phyloP scores from a whole-genome alignment of 352 stramenopile species.

The Globisporangium spinosum region DNA sequence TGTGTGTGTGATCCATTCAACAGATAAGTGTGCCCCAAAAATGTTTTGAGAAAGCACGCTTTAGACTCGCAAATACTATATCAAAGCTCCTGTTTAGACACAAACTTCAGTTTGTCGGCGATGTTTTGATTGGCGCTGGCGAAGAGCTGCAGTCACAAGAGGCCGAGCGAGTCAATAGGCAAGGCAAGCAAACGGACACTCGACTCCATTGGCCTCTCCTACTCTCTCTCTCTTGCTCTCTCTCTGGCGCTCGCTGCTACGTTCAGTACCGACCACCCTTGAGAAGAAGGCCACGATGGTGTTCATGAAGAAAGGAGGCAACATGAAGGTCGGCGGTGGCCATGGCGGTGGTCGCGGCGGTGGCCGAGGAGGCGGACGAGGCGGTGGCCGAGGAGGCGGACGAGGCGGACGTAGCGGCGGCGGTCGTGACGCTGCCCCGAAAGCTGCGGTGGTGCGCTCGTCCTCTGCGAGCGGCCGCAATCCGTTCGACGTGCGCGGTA shows the following conservation, averaged over 20 bases:
- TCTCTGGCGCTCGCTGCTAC: not conserved
- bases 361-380: slow-evolving; percentile 14
- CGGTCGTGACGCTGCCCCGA: slow-evolving; percentile 17
- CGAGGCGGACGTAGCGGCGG: slow-evolving; percentile 6
- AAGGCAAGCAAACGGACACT: not conserved
- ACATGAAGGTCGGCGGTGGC: slow-evolving; percentile 28
- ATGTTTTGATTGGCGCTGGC: slow-evolving; percentile 16
- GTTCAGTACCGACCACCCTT: not conserved
- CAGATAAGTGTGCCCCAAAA: too few species aligned
- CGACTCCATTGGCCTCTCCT: not conserved
- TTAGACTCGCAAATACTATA: too few species aligned
- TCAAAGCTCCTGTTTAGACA: too few species aligned
- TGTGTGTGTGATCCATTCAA: too few species aligned
- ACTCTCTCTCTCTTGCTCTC: not conserved
- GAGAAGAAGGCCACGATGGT: slow-evolving; percentile 20
- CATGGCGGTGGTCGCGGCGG: slow-evolving; percentile 1
- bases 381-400: slow-evolving; percentile 15
- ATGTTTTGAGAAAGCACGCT: too few species aligned
- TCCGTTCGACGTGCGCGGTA: slow-evolving; percentile 88
- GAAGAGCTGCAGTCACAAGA: slow-evolving; percentile 10
- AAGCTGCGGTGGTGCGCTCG: slow-evolving; percentile 19
- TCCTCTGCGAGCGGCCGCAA: slow-evolving; percentile 47
- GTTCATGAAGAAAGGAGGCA: slow-evolving; percentile 46
- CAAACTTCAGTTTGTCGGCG: not conserved
- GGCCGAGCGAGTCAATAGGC: not conserved